Conservation (phyloP, 805 yeast genomes). For the Teunomyces funiuensis region DNA sequence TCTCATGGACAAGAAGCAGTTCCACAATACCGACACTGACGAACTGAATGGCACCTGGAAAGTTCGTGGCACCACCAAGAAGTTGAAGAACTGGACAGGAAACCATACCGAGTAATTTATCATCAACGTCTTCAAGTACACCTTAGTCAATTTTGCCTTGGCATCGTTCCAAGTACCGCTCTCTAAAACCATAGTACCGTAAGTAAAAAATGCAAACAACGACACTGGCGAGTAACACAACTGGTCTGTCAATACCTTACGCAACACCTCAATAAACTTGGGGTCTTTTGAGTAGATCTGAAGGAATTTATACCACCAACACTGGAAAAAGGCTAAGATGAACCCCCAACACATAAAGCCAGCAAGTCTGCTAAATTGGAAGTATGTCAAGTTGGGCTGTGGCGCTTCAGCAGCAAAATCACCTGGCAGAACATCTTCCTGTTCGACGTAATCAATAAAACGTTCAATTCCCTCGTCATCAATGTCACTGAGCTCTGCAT, state of each 20-base stretch:
- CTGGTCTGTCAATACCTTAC: slow-evolving; percentile 89
- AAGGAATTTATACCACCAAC: slow-evolving; percentile 83
- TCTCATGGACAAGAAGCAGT: slow-evolving; percentile 82
- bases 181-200: slow-evolving; percentile 80
- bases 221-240: slow-evolving; percentile 86
- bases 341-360: slow-evolving; percentile 90
- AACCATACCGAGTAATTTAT: slow-evolving; percentile 80
- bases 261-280: slow-evolving; percentile 77
- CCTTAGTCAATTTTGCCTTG: slow-evolving; percentile 57
- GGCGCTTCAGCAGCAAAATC: slow-evolving; percentile 14
- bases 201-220: slow-evolving; percentile 74
- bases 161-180: slow-evolving; percentile 66
- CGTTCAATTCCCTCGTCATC: slow-evolving; percentile 32
- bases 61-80: slow-evolving; percentile 63
- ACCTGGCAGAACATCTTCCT: slow-evolving; percentile 16
- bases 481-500: slow-evolving; percentile 1
- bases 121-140: slow-evolving; percentile 67
- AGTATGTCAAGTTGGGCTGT: slow-evolving; percentile 34
- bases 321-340: slow-evolving; percentile 76
- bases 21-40: slow-evolving; percentile 87
- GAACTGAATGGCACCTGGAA: slow-evolving; percentile 92
- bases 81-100: slow-evolving; percentile 74
- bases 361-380: slow-evolving; percentile 66
- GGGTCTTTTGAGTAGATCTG: slow-evolving; percentile 83
- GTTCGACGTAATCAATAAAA: slow-evolving; percentile 32